These are phyloP conservation scores for Peniophora sp. DNA, from an alignment of 1,284 basidiomycete species.

Conservation along the genomic window DNA sequence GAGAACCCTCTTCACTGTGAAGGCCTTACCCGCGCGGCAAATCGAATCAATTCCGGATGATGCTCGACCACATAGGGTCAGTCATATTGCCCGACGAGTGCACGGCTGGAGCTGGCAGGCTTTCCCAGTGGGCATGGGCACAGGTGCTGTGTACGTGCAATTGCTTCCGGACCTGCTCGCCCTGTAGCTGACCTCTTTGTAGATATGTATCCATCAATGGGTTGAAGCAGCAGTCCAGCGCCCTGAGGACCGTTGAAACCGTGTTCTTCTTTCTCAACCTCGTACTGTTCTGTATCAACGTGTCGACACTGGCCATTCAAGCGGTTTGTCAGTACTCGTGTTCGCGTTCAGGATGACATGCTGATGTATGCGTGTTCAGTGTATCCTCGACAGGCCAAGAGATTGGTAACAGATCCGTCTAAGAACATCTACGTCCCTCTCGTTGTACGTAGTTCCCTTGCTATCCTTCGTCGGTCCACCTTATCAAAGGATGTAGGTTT, in stretches of 20 bases:
- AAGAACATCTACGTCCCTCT: constrained; percentile 40
- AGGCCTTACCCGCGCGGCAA: no score
- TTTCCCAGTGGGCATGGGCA: constrained; percentile 43
- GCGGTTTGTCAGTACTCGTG: constrained; percentile 25
- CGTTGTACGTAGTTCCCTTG: constrained; percentile 20
- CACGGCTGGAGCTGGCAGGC: no score
- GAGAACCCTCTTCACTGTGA: no score
- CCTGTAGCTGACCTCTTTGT: no score
- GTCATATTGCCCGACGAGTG: no score
- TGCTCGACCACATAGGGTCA: no score
- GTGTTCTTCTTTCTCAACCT: constrained; percentile 41
- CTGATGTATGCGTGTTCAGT: constrained; percentile 18
- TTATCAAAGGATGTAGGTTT: constrained; percentile 20
- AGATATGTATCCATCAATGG: constrained; percentile 32
- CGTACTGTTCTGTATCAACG: constrained; percentile 33
- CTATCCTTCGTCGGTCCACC: no score
- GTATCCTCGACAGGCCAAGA: constrained; percentile 33
- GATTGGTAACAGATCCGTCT: constrained; percentile 35
- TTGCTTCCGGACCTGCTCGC: no score
- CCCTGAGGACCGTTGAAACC: constrained; percentile 30
- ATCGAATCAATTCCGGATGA: no score
- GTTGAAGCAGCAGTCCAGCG: constrained; percentile 25
- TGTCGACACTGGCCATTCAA: constrained; percentile 34
- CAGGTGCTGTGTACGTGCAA: constrained; percentile 30
- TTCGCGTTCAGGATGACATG: not conserved